Percentiles rank a stretch among this genome's conserved stretches.
Conservation (phyloP, 192 early-diverging fungal genomes). For the Rhizoclosmatium sp. region DNA sequence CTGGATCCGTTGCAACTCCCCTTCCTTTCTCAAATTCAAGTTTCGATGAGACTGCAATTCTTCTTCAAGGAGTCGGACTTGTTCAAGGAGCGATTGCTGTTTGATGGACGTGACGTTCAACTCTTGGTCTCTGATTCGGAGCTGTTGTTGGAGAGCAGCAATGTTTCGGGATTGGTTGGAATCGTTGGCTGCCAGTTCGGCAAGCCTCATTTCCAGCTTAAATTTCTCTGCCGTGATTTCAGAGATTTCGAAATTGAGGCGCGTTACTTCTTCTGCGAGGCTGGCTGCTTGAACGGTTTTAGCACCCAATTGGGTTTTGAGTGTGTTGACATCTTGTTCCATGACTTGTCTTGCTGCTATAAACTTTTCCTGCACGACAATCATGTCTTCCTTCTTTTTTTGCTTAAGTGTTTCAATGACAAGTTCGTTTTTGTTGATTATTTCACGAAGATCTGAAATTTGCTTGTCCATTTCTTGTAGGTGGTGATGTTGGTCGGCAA, state of each 20-base stretch:
- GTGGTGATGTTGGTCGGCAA: conserved; percentile 35
- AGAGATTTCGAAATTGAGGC: conserved; percentile 46
- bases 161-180: conserved; percentile 42
- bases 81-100: conserved; percentile 47
- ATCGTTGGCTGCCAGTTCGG: conserved; percentile 50
- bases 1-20: conserved; percentile 46
- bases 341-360: conserved; percentile 50
- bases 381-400: conserved; percentile 58
- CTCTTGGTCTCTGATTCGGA: conserved; percentile 55
- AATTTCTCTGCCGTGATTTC: conserved; percentile 46
- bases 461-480: conserved; percentile 39
- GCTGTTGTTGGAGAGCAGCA: conserved; percentile 42
- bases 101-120: conserved; percentile 37
- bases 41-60: conserved; percentile 47
- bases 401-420: conserved; percentile 46
- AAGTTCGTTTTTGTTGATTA: conserved; percentile 33
- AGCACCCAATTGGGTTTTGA: conserved; percentile 46
- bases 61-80: conserved; percentile 45
- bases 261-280: conserved; percentile 40
- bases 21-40: conserved; percentile 35
- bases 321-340: conserved; percentile 50
- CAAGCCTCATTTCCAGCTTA: conserved; percentile 49
- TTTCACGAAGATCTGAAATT: conserved; percentile 30
- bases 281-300: conserved; percentile 35
- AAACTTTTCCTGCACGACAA: conserved; percentile 60